Base-by-base conservation (phyloP, 306 rosid genomes). In the Cicer yamashitae region DNA sequence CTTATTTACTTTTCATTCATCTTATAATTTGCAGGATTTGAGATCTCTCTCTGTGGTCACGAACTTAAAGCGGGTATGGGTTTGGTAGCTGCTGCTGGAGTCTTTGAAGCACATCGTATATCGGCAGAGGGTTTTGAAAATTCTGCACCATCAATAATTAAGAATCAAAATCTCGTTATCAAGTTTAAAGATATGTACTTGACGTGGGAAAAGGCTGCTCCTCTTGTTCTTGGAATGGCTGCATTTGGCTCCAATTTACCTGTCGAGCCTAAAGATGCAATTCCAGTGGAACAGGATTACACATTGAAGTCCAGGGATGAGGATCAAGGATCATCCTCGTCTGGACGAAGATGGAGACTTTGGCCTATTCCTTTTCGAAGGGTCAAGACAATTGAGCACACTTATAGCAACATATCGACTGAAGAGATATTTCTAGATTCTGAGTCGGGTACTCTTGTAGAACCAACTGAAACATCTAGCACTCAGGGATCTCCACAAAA, bases 341-440 rank as follows among this genome's bases (percentile, higher is more conserved):
- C 93, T 60, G 86, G 91, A 41, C 88, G 97, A 17, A 85, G 87
- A 80, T 96, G 99, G 99, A 90, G 97, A 86, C 93, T 94, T 47
- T 96, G 99, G 99, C 79, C 93, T 18, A 91, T 62, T 83, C 86
- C 99, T 75, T 96, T 96, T 74, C 86, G 99, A 83, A 90, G 84
- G 87, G 94, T 92, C 83, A 92, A 90, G 82, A 89, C 97, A 84
- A 57, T 87, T 66, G 99, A 92, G 59, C 98, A 88, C 79, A 73
- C 89, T 43, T 72, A 73, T 78, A 88, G 93, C 70, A 84, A 30
- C 70, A 62, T 81, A 48, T 85, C 99, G 5, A 92, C 75, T 77
- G 98, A 92, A 38, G 98, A 96, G 0, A 86, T 92, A 48, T 96
- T 96, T 84, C 87, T 96, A 74, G 99, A 96, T 82, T 89, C 99